These are phyloP conservation scores for Hyaloscypha hepaticicola DNA, from an alignment of 495 filamentous ascomycete genomes.

Conservation along the genomic window DNA sequence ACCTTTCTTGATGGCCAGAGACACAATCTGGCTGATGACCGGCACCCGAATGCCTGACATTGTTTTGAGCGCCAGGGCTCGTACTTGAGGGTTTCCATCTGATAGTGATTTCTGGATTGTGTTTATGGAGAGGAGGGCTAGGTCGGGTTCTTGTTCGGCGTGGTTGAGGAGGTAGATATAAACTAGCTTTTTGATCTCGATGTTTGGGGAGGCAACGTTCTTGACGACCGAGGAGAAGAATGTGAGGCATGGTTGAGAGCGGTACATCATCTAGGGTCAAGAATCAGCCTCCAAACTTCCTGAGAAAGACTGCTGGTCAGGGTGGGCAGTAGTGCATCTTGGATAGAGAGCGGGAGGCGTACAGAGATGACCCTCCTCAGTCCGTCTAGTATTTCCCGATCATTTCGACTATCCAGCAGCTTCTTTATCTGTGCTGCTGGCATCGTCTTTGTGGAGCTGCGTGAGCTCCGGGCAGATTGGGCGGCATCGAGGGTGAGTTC, in stretches of 20 bases:
- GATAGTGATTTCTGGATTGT: conserved; percentile 97
- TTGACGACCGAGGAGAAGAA: conserved; percentile 96
- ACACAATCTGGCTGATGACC: conserved; percentile 99
- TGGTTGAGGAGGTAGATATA: conserved; percentile 97
- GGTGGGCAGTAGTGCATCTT: not conserved
- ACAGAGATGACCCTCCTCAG: conserved; percentile 87
- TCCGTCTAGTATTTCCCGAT: conserved; percentile 89
- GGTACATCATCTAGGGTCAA: conserved; percentile 82
- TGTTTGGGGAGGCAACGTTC: conserved; percentile 85
- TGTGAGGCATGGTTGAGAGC: conserved; percentile 72
- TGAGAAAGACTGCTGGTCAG: not conserved
- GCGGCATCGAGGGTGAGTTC: conserved; percentile 97
- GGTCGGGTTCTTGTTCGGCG: conserved; percentile 92
- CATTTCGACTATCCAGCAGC: conserved; percentile 89
- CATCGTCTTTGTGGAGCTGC: conserved; percentile 47
- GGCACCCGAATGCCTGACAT: conserved; percentile 97
- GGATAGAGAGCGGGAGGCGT: conserved; percentile 34
- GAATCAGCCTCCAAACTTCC: not conserved
- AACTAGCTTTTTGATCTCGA: conserved; percentile 95
- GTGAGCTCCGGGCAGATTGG: conserved; percentile 63
- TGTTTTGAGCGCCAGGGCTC: conserved; percentile 85
- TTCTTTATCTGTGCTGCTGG: conserved; percentile 75
- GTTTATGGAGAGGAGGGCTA: conserved; percentile 94
- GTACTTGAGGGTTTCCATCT: conserved; percentile 83
- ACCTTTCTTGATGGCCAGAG: conserved; percentile 88